Percentiles rank a stretch among this genome's conserved stretches.
Conservation (phyloP, 371 early-diverging fungal species). For the Rhizomucor miehei region DNA sequence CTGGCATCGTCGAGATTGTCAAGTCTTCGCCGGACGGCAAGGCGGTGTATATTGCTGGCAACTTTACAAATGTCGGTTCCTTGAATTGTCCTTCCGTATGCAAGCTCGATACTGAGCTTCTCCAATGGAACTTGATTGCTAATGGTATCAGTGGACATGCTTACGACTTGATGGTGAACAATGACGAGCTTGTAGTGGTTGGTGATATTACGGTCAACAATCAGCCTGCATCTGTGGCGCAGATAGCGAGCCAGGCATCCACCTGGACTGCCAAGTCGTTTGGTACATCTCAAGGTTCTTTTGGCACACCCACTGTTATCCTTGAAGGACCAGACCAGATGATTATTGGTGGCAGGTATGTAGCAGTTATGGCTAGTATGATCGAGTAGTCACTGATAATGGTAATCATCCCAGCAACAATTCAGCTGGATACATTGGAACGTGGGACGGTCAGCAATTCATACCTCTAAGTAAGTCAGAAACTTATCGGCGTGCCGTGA, state of each 20-base stretch:
- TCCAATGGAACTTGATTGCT: slow-evolving; percentile 35
- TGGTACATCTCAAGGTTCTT: slow-evolving; percentile 1
- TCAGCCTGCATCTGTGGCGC: slow-evolving; percentile 26
- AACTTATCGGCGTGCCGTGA: neutral
- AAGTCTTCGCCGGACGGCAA: slow-evolving; percentile 29
- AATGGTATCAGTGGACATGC: slow-evolving; percentile 15
- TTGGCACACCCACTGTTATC: slow-evolving; percentile 25
- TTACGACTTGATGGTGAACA: slow-evolving; percentile 8
- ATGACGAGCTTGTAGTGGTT: slow-evolving; percentile 11
- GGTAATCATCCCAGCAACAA: slow-evolving; percentile 4
- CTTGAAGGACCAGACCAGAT: slow-evolving; percentile 18
- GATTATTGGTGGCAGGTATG: slow-evolving; percentile 28
- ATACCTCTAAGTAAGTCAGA: slow-evolving; percentile 13
- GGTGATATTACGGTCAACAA: slow-evolving; percentile 26
- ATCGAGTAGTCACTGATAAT: slow-evolving; percentile 1
- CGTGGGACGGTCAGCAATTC: slow-evolving; percentile 17
- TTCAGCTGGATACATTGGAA: slow-evolving; percentile 10
- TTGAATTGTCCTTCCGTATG: slow-evolving; percentile 42
- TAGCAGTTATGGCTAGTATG: neutral
- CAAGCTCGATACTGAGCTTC: slow-evolving; percentile 16
- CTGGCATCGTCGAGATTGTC: slow-evolving; percentile 41
- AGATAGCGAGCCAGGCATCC: slow-evolving; percentile 16
- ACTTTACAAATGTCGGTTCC: slow-evolving; percentile 43
- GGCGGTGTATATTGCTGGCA: slow-evolving; percentile 50
- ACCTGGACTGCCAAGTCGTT: slow-evolving; percentile 33